Conservation (phyloP, 805 yeast species). For the Candida nitratophila region DNA sequence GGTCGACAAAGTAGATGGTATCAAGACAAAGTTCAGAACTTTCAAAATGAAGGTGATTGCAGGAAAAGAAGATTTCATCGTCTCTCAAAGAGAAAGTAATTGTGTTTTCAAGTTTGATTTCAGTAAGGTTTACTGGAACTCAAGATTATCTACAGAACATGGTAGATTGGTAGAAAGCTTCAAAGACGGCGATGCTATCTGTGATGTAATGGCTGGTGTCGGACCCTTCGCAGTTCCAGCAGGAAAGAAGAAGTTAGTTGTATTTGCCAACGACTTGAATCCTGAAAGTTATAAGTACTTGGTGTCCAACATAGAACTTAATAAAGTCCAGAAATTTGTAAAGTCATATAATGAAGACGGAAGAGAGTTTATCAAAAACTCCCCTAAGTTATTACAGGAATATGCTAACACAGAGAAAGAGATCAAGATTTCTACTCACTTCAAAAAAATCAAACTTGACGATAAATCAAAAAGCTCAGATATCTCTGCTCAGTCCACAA, state of each 20-base stretch:
- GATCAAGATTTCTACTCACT: conserved; percentile 28
- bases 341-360: conserved; percentile 73
- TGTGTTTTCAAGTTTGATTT: conserved; percentile 86
- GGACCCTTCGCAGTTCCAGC: conserved; percentile 98
- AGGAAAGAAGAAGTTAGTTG: conserved; percentile 72
- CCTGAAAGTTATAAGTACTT: conserved; percentile 78
- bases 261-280: conserved; percentile 88
- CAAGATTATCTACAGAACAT: conserved; percentile 91
- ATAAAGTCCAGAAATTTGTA: conserved; percentile 57
- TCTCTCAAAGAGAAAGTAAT: conserved; percentile 81
- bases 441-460: conserved; percentile 19
- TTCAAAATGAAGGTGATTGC: conserved; percentile 93
- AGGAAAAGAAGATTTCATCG: conserved; percentile 68
- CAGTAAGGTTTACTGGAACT: conserved; percentile 94
- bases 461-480: conserved; percentile 5
- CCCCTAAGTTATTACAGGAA: conserved; percentile 44
- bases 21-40: conserved; percentile 83
- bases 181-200: conserved; percentile 69
- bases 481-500: conserved; percentile 17
- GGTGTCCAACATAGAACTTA: conserved; percentile 51
- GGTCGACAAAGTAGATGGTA: conserved; percentile 83
- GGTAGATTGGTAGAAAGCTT: conserved; percentile 58
- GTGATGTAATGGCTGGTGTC: conserved; percentile 97
- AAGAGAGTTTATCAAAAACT: conserved; percentile 61
- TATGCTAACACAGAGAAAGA: conserved; percentile 32